These are phyloP conservation scores for Paramecium primaurelia DNA, from an alignment of 73 alveolate genomes.

Conservation along the genomic window DNA sequence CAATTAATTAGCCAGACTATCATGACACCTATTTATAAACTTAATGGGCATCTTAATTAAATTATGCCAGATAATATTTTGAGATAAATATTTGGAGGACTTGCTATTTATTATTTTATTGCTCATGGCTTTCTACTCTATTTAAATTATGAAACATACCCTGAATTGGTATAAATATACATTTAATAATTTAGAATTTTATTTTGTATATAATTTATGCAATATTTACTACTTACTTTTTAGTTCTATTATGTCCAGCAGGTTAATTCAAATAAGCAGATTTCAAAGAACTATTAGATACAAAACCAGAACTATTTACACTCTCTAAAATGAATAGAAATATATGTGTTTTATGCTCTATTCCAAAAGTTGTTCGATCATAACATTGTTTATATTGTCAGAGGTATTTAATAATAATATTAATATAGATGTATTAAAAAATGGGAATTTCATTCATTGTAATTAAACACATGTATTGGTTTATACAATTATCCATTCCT, in stretches of 20 bases:
- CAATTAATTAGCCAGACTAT: neutral
- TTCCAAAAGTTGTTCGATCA: neutral
- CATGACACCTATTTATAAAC: neutral
- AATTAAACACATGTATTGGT: constrained; percentile 12
- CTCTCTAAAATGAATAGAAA: neutral
- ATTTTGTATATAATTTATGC: neutral
- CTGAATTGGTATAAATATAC: neutral
- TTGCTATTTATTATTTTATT: neutral
- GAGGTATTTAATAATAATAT: neutral
- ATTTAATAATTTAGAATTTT: neutral
- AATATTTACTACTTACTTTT: neutral
- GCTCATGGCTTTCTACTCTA: neutral
- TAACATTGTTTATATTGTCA: constrained; percentile 39
- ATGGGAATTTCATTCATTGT: constrained; percentile 24
- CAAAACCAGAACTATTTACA: neutral
- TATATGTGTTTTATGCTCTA: neutral
- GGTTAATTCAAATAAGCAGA: neutral
- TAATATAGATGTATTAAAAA: neutral
- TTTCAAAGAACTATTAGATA: neutral
- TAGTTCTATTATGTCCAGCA: neutral
- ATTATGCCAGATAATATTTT: neutral
- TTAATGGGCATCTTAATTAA: neutral
- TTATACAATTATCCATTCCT: neutral
- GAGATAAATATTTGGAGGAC: neutral
- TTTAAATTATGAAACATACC: neutral